phyloP scores from a whole-genome alignment of 2,329 filamentous ascomycete species.

The Helminthosporium solani region DNA sequence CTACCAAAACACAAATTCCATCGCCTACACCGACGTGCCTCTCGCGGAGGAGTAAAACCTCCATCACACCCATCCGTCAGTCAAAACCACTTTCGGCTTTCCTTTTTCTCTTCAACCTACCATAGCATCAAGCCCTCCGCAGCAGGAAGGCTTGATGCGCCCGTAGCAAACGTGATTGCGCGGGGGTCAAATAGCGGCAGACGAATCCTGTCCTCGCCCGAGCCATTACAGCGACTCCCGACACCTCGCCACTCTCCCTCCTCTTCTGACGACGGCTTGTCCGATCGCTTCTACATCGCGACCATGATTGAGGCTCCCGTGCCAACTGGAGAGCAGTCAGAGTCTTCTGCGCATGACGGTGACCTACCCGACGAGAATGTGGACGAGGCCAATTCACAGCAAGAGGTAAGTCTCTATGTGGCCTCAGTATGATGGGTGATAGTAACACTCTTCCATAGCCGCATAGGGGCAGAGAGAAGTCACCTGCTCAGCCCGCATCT shows the following conservation, averaged over 20 bases:
- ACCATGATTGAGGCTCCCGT: too few relatives aligned
- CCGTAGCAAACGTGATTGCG: not conserved
- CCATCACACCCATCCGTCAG: too few relatives aligned
- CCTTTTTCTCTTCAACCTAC: not conserved
- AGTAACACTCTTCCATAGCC: not conserved
- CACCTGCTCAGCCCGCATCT: not conserved
- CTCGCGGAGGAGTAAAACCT: too few relatives aligned
- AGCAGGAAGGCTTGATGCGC: constrained; percentile 3
- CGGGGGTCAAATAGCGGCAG: not conserved
- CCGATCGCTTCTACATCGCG: too few relatives aligned
- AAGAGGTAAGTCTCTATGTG: too few relatives aligned
- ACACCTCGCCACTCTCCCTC: not conserved
- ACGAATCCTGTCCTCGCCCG: not conserved
- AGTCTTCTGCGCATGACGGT: too few relatives aligned
- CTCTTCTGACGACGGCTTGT: too few relatives aligned
- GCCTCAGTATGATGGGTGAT: too few relatives aligned
- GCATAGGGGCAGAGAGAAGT: not conserved
- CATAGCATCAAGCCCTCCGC: not conserved
- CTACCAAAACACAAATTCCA: not conserved
- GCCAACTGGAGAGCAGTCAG: too few relatives aligned
- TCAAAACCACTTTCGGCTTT: not conserved
- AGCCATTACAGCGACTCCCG: not conserved
- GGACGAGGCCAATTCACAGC: too few relatives aligned
- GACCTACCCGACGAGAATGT: too few relatives aligned
- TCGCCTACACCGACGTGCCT: too few relatives aligned